A percentile compares a stretch with the other conserved stretches of the same genome.
Conservation (phyloP, 176 grass and related monocot species). For the Dendrocalamus sinicus region DNA sequence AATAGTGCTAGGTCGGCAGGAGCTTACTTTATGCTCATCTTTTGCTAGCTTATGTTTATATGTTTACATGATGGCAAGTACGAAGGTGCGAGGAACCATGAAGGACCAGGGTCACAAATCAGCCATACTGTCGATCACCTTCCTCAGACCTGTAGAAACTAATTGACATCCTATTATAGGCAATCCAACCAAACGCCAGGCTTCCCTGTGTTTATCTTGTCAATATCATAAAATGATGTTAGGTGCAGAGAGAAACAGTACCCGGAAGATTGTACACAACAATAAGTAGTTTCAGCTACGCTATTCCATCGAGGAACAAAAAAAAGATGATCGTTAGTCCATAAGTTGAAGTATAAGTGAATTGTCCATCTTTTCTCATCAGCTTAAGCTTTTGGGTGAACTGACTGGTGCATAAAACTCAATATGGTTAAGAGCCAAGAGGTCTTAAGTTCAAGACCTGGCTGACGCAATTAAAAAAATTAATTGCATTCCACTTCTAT, state of each 20-base stretch:
- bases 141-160: neutral
- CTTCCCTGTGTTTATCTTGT: neutral
- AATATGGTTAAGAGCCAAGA: too few relatives aligned
- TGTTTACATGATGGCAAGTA: neutral
- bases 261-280: neutral
- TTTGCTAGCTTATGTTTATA: slow-evolving; percentile 6
- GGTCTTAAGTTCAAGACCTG: too few relatives aligned
- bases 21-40: slow-evolving; percentile 34
- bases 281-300: neutral
- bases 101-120: neutral
- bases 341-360: too few relatives aligned
- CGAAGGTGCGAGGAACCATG: slow-evolving; percentile 29
- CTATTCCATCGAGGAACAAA: neutral
- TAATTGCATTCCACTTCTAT: too few relatives aligned
- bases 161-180: slow-evolving; percentile 12
- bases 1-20: slow-evolving; percentile 38
- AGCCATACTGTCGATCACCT: slow-evolving; percentile 3
- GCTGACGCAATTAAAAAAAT: too few relatives aligned
- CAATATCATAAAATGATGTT: neutral
- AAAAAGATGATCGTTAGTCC: neutral
- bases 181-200: slow-evolving; percentile 1
- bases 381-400: too few relatives aligned
- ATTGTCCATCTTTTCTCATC: too few relatives aligned
- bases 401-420: too few relatives aligned
- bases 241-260: neutral